A percentile compares a stretch with the other conserved stretches of the same genome.
phyloP scores from a whole-genome alignment of 257 asterid species.

The Cinchona pubescens region DNA sequence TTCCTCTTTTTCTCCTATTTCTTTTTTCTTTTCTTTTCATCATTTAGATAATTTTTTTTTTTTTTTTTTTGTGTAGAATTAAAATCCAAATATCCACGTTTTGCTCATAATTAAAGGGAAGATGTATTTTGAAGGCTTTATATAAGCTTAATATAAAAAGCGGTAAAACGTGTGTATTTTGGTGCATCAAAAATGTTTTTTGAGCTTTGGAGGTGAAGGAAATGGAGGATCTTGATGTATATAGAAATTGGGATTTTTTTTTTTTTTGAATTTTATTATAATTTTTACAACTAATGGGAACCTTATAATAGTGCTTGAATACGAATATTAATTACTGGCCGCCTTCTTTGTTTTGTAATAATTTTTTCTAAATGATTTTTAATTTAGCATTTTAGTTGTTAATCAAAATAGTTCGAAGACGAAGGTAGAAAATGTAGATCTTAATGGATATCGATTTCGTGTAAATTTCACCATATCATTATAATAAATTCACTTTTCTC shows the following conservation, averaged over 20 bases:
- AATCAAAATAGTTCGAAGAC: background rate
- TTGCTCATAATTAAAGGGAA: constrained; percentile 26
- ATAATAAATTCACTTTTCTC: constrained; percentile 8
- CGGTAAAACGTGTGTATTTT: constrained; percentile 83
- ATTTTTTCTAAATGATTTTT: too few relatives aligned
- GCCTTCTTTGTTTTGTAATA: too few relatives aligned
- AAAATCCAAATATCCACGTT: constrained; percentile 74
- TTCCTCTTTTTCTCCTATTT: background rate
- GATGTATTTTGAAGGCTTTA: constrained; percentile 14
- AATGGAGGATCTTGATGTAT: constrained; percentile 30
- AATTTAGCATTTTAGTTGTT: background rate
- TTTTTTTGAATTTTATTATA: background rate
- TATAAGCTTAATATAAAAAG: background rate
- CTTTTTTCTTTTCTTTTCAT: background rate
- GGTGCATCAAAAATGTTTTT: constrained; percentile 34
- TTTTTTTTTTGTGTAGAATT: constrained; percentile 14
- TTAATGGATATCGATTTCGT: background rate
- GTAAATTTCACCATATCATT: constrained; percentile 7
- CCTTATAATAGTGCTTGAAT: background rate
- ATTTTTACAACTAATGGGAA: background rate
- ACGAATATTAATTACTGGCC: background rate
- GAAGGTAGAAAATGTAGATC: background rate
- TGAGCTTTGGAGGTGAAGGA: constrained; percentile 23
- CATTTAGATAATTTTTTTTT: constrained; percentile 16
- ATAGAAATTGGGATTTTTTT: too few relatives aligned